Evolutionary conservation across 1,139 yeast genomes (phyloP).

Genomic region (Suhomyces wounanorum): DNA sequence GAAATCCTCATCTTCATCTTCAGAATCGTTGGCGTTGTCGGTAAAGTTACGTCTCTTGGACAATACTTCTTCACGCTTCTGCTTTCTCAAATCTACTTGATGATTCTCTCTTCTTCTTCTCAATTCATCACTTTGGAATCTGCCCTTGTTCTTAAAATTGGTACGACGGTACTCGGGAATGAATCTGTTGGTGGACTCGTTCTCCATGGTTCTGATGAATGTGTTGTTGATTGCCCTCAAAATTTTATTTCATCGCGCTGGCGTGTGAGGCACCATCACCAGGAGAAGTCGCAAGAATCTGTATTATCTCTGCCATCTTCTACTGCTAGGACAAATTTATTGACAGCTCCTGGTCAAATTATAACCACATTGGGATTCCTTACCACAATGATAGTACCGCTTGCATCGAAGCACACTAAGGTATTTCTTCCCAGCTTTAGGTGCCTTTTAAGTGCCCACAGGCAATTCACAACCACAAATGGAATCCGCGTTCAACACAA

Average conservation of each 20-base stretch:
- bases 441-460: not conserved
- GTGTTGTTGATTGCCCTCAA: constrained; percentile 7
- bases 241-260: constrained; percentile 9
- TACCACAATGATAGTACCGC: not conserved
- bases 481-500: constrained; percentile 8
- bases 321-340: not conserved
- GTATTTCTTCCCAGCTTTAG: not conserved
- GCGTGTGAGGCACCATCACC: constrained; percentile 7
- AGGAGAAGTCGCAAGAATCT: not conserved
- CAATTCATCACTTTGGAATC: constrained; percentile 93
- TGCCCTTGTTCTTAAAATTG: constrained; percentile 90
- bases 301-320: not conserved
- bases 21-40: constrained; percentile 42
- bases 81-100: constrained; percentile 94
- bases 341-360: not conserved
- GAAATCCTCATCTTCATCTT: constrained; percentile 51
- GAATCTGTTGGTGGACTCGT: constrained; percentile 80
- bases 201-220: constrained; percentile 51
- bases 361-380: not conserved
- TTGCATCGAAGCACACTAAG: not conserved
- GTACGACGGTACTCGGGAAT: constrained; percentile 98
- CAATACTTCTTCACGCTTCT: constrained; percentile 91
- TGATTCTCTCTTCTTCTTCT: constrained; percentile 98
- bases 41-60: constrained; percentile 85
- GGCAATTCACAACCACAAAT: not conserved